Percentiles rank a stretch among this genome's conserved stretches.
These are phyloP conservation scores for Lactifluus rugatus DNA, from an alignment of 768 basidiomycete species.

Conservation along the genomic window DNA sequence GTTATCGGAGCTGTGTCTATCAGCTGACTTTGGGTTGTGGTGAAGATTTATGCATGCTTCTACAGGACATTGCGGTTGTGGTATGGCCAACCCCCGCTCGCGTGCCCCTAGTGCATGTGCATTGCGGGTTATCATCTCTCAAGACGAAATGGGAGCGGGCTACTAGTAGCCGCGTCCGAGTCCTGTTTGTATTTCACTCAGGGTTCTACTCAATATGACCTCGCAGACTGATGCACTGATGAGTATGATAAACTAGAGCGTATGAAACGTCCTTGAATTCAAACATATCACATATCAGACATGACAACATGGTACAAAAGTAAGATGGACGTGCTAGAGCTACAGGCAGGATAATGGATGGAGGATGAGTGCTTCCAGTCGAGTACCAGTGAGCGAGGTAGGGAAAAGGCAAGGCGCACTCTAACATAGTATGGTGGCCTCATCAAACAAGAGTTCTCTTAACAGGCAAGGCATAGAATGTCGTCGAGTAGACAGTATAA, in stretches of 20 bases:
- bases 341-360: neutral
- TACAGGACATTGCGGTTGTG: too few relatives aligned
- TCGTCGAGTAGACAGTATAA: neutral
- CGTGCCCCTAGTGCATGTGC: too few relatives aligned
- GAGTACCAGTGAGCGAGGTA: neutral
- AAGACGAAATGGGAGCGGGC: neutral
- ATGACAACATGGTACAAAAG: neutral
- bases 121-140: too few relatives aligned
- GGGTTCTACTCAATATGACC: neutral
- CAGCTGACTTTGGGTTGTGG: neutral
- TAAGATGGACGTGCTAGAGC: neutral
- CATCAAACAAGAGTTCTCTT: neutral
- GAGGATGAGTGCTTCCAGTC: neutral
- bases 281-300: neutral
- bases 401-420: neutral
- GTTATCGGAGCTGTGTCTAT: neutral
- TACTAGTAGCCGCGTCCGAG: neutral
- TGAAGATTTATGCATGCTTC: neutral
- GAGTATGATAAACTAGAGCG: neutral
- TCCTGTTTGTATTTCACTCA: neutral
- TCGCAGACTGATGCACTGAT: neutral
- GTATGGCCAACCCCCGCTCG: too few relatives aligned
- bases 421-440: neutral
- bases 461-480: neutral
- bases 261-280: neutral